Conservation (phyloP, 768 basidiomycete species). For the Agaricus subrufescens region DNA sequence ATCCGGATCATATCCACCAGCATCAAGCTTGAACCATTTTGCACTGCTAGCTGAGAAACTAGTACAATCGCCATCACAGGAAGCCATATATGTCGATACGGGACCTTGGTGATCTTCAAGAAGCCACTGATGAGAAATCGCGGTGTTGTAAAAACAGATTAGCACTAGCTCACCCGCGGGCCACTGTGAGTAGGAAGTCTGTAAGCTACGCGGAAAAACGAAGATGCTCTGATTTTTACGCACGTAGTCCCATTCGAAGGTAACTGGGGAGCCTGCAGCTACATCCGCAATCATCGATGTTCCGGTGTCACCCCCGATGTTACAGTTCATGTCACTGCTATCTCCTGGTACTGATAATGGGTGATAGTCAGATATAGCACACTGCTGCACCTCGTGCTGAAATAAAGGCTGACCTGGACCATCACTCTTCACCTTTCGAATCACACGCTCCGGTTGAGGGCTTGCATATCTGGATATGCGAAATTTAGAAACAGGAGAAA, state of each 20-base stretch:
- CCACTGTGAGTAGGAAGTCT: conserved; percentile 24
- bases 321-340: conserved; percentile 38
- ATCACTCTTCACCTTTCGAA: conserved; percentile 30
- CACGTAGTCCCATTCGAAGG: conserved; percentile 41
- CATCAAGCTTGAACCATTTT: conserved; percentile 48
- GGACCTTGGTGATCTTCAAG: conserved; percentile 42
- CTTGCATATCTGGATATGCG: conserved; percentile 19
- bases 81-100: conserved; percentile 48
- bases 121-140: conserved; percentile 3
- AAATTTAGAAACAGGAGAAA: background rate
- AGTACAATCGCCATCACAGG: conserved; percentile 41
- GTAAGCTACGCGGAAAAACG: conserved; percentile 8
- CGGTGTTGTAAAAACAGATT: conserved; percentile 1
- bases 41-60: conserved; percentile 31
- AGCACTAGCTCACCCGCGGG: conserved; percentile 24
- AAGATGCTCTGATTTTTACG: conserved; percentile 12
- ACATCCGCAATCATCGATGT: conserved; percentile 31
- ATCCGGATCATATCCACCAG: conserved; percentile 34
- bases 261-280: conserved; percentile 35
- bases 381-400: background rate
- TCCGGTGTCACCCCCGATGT: conserved; percentile 33
- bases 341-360: conserved; percentile 17
- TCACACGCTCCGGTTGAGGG: conserved; percentile 21
- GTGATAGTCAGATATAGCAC: background rate
- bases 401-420: conserved; percentile 22